Base-by-base conservation (phyloP, 2,329 filamentous ascomycete genomes). In the Colletotrichum sansevieriae region DNA sequence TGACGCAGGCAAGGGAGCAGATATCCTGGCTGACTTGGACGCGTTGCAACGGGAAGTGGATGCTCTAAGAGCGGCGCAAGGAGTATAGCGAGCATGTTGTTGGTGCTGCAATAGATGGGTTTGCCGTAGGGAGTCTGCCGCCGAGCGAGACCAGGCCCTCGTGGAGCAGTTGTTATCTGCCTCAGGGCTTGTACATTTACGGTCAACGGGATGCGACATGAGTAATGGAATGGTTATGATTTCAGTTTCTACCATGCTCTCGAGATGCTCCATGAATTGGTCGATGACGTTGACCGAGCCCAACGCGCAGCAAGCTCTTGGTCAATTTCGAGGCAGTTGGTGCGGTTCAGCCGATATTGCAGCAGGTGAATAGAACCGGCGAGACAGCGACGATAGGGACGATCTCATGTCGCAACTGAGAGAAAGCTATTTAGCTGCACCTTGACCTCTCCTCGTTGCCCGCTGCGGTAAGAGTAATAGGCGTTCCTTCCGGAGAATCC, bases 11-110 rank as follows among this genome's bases (percentile, higher is more conserved):
- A 75, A 82, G 75, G 76, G 82, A 65, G 72, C 81, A 47, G 87
- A 92, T 74, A 93, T 95, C 68, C 78, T 95, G 72, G 91, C 91
- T 1, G 91, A 95, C 76, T 79, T 95, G 63, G 87, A 88, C 54
- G 89, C 89, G 22, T 79, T 95, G 71, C 92, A 93, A 78, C 86
- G 87, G 75, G 92, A 95, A 75, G 92, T 95, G 44, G 92, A 95
- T 78, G 91, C 88, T 4, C 75, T 91, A 51, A 82, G 87, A 73
- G 83, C 80, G 8, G 79, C 78, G 72, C 80, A 78, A 52, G 77
- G 76, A 41, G 76, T 67, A 52, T 66, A 52, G 29, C 39, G 25
- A 37, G 25, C 8, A 58, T 46, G 49, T 74, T 29, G 11, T 54
- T 25, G 49, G 43, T 55, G 64, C 22, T 52, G 57, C 12, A 35